Base-by-base conservation (phyloP, 352 stramenopile species). In the Pythium insidiosum region DNA sequence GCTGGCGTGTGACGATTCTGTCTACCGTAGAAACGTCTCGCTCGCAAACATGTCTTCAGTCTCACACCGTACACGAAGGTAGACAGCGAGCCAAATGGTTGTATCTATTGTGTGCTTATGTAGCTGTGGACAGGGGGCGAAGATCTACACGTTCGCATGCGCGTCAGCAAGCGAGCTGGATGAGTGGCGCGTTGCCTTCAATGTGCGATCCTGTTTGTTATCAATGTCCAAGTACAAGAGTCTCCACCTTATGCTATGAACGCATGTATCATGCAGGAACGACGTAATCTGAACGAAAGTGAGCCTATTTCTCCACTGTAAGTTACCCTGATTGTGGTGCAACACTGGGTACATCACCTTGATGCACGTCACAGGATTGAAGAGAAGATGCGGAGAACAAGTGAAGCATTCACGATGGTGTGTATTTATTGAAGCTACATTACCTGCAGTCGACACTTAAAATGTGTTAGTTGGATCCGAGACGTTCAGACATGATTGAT, bases 1-100 rank as follows among this genome's bases (percentile, higher is more conserved):
- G n/a, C n/a, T n/a, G n/a, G n/a, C n/a, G n/a, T n/a, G n/a, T n/a
- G n/a, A n/a, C n/a, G n/a, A n/a, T n/a, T n/a, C n/a, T n/a, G n/a
- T n/a, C 33, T 37, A 10, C 19, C 45, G n/a, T 28, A 84, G 75
- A 78, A 68, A 45, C 81, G 77, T 41, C 42, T 81, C 29, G 67
- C 58, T 25, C 72, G 72, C 39, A 84, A 84, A 41, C 70, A 80
- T 51, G 60, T 47, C 16, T 87, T 89, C 39, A 72, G 85, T 28
- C 56, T 87, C 20, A 44, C 75, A 9, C 48, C 68, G 1, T 69
- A 61, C 21, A 50, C 72, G 30, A 84, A 84, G 58, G 71, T 81
- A n/a, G n/a, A n/a, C n/a, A n/a, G n/a, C n/a, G n/a, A n/a, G n/a
- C n/a, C n/a, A n/a, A n/a, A n/a, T n/a, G n/a, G n/a, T n/a, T n/a